A percentile compares a stretch with the other conserved stretches of the same genome.
These are phyloP conservation scores for Cenchrus purpureus DNA, from an alignment of 176 grass and related monocot species.

Conservation along the genomic window DNA sequence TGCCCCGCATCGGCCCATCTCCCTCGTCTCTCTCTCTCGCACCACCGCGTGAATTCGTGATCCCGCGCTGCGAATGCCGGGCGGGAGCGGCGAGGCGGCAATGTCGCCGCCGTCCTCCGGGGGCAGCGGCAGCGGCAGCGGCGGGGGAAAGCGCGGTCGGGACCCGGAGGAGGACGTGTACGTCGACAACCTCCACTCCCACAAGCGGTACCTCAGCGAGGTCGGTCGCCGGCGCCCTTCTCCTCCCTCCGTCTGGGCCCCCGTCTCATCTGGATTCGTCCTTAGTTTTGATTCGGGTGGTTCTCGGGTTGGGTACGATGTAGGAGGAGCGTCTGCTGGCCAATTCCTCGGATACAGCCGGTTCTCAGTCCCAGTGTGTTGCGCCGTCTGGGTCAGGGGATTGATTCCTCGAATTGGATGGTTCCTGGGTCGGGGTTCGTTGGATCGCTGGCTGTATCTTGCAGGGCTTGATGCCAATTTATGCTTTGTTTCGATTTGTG, in stretches of 20 bases:
- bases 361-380: not conserved
- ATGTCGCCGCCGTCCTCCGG: constrained; percentile 52
- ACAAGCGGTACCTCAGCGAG: constrained; percentile 97
- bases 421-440: not conserved
- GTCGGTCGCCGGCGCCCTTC: constrained; percentile 22
- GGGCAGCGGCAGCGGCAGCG: constrained; percentile 32
- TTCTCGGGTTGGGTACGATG: not conserved
- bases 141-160: constrained; percentile 73
- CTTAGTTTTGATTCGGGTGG: not conserved
- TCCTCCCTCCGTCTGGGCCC: not conserved
- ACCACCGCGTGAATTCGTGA: not conserved
- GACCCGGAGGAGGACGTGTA: constrained; percentile 97
- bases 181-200: constrained; percentile 96
- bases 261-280: not conserved
- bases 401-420: constrained; percentile 2
- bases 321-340: not conserved
- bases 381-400: not conserved
- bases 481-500: not conserved
- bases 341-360: not conserved
- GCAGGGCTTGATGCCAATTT: not conserved
- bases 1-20: not conserved
- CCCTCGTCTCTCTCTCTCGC: not conserved
- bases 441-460: not conserved
- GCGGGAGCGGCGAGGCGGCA: constrained; percentile 54
- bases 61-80: not conserved